A percentile compares a stretch with the other conserved stretches of the same genome.
Conservation (phyloP, 345 rosid species). For the Leavenworthia alabamica region DNA sequence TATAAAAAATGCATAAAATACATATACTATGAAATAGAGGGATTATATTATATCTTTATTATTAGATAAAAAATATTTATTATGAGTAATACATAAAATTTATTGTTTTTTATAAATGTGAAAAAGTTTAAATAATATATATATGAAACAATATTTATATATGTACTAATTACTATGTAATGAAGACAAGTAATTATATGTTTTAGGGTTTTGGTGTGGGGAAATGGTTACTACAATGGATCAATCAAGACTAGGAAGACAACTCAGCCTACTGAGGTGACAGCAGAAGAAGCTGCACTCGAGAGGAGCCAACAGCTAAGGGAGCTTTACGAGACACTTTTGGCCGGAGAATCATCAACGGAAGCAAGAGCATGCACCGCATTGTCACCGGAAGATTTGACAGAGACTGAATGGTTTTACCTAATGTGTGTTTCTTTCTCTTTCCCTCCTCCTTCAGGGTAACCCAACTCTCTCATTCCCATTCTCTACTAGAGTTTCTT, state of each 20-base stretch:
- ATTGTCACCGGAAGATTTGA: conserved; percentile 88
- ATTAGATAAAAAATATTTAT: too few relatives aligned
- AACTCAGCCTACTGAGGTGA: conserved; percentile 87
- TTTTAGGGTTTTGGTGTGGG: conserved; percentile 76
- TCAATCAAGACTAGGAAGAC: conserved; percentile 95
- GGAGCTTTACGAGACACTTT: conserved; percentile 82
- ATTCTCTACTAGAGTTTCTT: too few relatives aligned
- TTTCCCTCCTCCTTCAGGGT: conserved; percentile 79
- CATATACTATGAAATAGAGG: too few relatives aligned
- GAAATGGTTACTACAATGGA: conserved; percentile 93
- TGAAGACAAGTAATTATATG: not conserved
- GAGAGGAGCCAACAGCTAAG: conserved; percentile 94
- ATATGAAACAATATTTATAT: too few relatives aligned
- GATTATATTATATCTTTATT: too few relatives aligned
- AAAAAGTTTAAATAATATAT: too few relatives aligned
- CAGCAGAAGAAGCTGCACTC: conserved; percentile 81
- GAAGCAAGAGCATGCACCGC: conserved; percentile 63
- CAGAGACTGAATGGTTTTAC: conserved; percentile 97
- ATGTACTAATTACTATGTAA: not conserved
- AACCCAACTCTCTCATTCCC: conserved; percentile 29
- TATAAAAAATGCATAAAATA: not conserved
- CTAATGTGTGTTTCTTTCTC: conserved; percentile 94
- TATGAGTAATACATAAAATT: too few relatives aligned
- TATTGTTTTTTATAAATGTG: too few relatives aligned
- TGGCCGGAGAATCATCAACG: conserved; percentile 57